Base-by-base conservation (phyloP, 2,329 filamentous ascomycete genomes). In the Fusarium bulbicola region DNA sequence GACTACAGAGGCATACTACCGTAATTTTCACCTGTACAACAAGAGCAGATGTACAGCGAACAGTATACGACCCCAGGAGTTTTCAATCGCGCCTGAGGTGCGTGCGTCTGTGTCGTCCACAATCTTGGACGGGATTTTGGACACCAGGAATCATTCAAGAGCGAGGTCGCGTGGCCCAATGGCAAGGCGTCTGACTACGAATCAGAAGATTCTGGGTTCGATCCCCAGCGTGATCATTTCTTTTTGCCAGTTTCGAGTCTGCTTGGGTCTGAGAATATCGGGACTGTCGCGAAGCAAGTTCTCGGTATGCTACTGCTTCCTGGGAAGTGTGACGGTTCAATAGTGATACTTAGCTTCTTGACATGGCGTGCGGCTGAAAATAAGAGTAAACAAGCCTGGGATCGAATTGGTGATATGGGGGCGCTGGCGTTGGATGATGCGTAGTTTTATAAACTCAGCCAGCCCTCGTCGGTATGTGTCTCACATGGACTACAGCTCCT, bases 121-220 rank as follows among this genome's bases (percentile, higher is more conserved):
- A 26, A 59, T 36, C 13, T 36, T 63, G 42, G 18, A 7, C 7
- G 8, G 20, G 7, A 24, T 36, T 36, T 21, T n/a, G 43, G 12
- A 2, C 16, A 6, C 46, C 28, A 43, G 32, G 30, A 43, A 53
- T 36, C 47, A 75, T 74, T 60, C 46, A 69, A 72, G 59, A 66
- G 63, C 68, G 74, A 46, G 66, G 66, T 69, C 66, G 66, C 66
- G 66, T 69, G 66, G 66, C 66, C 66, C 66, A 69, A 69, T 69
- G 77, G 77, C 77, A 79, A 77, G 77, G 77, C 76, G 76, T 78
- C 77, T 79, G 77, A 77, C 76, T 79, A 77, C 77, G 77, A 79
- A 79, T 78, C 77, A 79, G 77, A 76, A 79, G 76, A 79, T 79
- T 75, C 69, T 77, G 74, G 77, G 77, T 79, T 79, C 77, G 77